Evolutionary conservation across 2,329 filamentous ascomycete genomes (phyloP).

Genomic region (Beauveria asiatica): DNA sequence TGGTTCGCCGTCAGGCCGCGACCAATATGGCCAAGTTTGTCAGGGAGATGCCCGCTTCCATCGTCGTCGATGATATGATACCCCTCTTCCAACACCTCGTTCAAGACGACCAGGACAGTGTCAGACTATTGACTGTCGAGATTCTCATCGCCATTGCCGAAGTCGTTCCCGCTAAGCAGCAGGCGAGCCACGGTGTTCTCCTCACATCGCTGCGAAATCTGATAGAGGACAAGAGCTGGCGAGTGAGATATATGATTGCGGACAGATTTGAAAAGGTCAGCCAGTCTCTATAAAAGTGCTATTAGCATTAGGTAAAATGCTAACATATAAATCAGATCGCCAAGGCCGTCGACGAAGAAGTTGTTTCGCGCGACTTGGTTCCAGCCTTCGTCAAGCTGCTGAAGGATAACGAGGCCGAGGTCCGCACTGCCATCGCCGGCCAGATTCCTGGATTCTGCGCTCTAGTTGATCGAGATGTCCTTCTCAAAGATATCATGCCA

Average conservation of each 20-base stretch:
- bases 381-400: constrained; percentile 95
- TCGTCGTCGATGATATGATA: constrained; percentile 98
- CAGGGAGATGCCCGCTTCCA: constrained; percentile 85
- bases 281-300: constrained; percentile 11
- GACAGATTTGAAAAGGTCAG: constrained; percentile 92
- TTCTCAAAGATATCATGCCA: constrained; percentile 94
- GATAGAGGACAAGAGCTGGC: constrained; percentile 99
- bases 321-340: constrained; percentile 58
- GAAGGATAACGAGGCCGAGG: constrained; percentile 96
- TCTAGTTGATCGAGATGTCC: constrained; percentile 75
- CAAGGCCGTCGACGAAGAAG: constrained; percentile 96
- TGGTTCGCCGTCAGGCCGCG: constrained; percentile 94
- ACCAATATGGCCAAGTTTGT: constrained; percentile 97
- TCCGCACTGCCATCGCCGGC: constrained; percentile 90
- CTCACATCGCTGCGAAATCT: constrained; percentile 83
- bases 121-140: constrained; percentile 90
- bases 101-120: constrained; percentile 94
- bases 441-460: constrained; percentile 97
- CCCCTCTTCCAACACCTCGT: constrained; percentile 96
- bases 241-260: constrained; percentile 97
- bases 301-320: background rate
- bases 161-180: constrained; percentile 95
- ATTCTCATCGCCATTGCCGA: constrained; percentile 95
- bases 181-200: constrained; percentile 89
- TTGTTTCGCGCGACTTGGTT: constrained; percentile 86